Base-by-base conservation (phyloP, 768 basidiomycete species). In the Ramaria rubella region DNA sequence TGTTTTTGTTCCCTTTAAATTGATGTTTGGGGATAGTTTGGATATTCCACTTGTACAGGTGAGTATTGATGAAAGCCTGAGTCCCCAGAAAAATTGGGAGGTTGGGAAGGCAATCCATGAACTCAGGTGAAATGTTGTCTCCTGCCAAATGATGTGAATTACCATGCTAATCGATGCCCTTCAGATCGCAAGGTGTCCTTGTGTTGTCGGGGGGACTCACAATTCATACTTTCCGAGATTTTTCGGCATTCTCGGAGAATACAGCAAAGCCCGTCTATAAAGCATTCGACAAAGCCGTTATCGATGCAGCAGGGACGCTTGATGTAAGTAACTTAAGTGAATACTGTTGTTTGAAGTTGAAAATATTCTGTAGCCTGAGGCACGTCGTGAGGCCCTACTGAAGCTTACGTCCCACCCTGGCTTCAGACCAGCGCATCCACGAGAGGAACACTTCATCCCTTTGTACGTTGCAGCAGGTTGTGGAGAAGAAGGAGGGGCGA, bases 371-470 rank as follows among this genome's bases (percentile, higher is more conserved):
- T 63, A 86, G 83, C 67, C 73, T 1, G 68, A 65, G n/a, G 72
- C 72, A 36, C 77, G 86, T 34, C 82, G 80, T 68, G 60, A 76
- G 53, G 81, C 79, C 5, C 66, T 90, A 71, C 57, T 81, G 52
- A 68, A 70, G 8, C 71, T 93, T 57, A 72, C 75, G 8, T 69
- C 70, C 42, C 87, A 90, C 61, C 68, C 72, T 4, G 79, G 79
- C 8, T 92, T 87, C 75, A 77, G 82, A 4, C 63, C 73, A 0
- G 79, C 83, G 26, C 87, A 94, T 62, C 90, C 89, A 1, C 76
- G 85, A 2, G 82, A 83, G 60, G 90, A 94, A 27, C 90, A 92
- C 64, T 88, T 92, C 63, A 74, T 91, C 15, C 90, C 90, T 9
- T 60, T 92, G 15, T 88, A 90, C 65, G 75, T 90, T 40, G 87